Percentiles rank a stretch among this genome's conserved stretches.
These are phyloP conservation scores for Coniochaeta prunicola DNA, from an alignment of 2,329 filamentous ascomycete genomes.

Conservation along the genomic window DNA sequence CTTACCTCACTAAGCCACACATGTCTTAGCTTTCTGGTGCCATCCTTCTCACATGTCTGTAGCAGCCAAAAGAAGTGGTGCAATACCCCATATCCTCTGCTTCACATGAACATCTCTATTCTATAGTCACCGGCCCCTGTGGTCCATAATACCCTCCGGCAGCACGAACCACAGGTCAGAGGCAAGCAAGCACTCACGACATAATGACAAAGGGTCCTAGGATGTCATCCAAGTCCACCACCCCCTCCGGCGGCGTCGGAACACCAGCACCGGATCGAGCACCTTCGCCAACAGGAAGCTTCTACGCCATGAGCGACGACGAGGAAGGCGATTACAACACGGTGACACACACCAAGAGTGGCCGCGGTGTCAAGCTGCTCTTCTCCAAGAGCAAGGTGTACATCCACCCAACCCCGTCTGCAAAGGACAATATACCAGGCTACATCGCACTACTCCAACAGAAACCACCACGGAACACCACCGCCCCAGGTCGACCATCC, in stretches of 20 bases:
- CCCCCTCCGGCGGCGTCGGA: slow-evolving; percentile 11
- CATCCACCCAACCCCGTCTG: slow-evolving; percentile 84
- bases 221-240: slow-evolving; percentile 24
- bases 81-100: neutral
- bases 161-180: neutral
- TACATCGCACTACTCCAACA: slow-evolving; percentile 93
- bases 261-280: slow-evolving; percentile 27
- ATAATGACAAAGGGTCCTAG: neutral
- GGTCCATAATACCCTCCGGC: slow-evolving; percentile 2
- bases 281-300: slow-evolving; percentile 74
- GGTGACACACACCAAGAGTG: slow-evolving; percentile 70
- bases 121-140: neutral
- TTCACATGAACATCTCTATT: neutral
- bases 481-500: slow-evolving; percentile 28
- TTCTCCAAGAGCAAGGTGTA: slow-evolving; percentile 99
- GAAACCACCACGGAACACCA: slow-evolving; percentile 44
- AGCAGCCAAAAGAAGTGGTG: neutral
- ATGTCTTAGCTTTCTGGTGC: neutral
- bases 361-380: slow-evolving; percentile 83
- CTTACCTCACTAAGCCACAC: neutral
- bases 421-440: slow-evolving; percentile 92
- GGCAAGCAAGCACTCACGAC: neutral
- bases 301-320: slow-evolving; percentile 94
- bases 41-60: neutral
- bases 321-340: slow-evolving; percentile 95